Conservation (phyloP, 2,329 filamentous ascomycete species). For the Lecanicillium sp. region DNA sequence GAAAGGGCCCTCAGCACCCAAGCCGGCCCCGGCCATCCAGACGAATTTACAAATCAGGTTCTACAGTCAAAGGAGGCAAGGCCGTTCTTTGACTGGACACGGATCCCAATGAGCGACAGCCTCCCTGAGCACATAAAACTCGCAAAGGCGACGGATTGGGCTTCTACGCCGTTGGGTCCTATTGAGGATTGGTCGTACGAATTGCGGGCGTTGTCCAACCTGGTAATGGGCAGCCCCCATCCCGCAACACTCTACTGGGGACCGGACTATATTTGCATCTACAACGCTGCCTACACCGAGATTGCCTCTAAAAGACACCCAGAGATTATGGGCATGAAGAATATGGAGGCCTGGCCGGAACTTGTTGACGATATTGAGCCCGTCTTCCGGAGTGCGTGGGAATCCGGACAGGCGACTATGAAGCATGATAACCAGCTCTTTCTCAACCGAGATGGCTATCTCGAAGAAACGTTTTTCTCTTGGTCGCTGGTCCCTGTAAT, state of each 20-base stretch:
- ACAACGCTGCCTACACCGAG: conserved; percentile 66
- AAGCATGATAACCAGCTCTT: conserved; percentile 77
- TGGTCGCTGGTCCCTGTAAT: conserved; percentile 77
- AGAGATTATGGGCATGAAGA: conserved; percentile 63
- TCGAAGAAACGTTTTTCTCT: conserved; percentile 77
- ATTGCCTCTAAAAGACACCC: conserved; percentile 74
- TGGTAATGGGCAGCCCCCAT: conserved; percentile 73
- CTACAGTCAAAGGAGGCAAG: conserved; percentile 25
- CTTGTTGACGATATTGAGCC: conserved; percentile 66
- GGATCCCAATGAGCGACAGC: conserved; percentile 53
- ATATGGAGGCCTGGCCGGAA: conserved; percentile 62
- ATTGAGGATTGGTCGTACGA: conserved; percentile 68
- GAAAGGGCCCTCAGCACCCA: conserved; percentile 1
- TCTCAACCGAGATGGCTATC: conserved; percentile 57
- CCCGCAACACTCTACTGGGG: conserved; percentile 78
- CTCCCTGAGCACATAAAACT: conserved; percentile 67
- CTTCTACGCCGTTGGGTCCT: conserved; percentile 62
- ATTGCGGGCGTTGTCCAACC: conserved; percentile 69
- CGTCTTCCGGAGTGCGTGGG: conserved; percentile 58
- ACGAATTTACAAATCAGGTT: conserved; percentile 34
- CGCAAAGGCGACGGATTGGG: conserved; percentile 66
- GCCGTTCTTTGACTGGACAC: conserved; percentile 75
- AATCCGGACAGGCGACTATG: conserved; percentile 71
- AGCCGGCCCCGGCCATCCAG: conserved; percentile 23
- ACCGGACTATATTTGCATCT: conserved; percentile 56